phyloP scores from a whole-genome alignment of 345 rosid species.

The Brassica carinata region DNA sequence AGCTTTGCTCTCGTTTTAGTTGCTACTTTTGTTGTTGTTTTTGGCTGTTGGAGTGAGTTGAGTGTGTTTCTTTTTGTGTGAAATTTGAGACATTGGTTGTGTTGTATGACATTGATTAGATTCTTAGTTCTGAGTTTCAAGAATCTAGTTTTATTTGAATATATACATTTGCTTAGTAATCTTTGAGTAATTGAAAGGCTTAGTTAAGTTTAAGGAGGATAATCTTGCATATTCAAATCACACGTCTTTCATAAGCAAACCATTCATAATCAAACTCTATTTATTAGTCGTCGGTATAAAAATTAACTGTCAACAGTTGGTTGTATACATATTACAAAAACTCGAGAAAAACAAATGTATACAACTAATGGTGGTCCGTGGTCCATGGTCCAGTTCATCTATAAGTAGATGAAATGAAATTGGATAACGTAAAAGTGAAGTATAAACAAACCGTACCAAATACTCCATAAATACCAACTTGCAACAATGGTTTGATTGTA shows the following conservation, averaged over 20 bases:
- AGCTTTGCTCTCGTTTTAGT: slow-evolving; percentile 10
- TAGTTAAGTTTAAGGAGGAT: neutral
- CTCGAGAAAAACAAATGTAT: neutral
- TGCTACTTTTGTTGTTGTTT: slow-evolving; percentile 1
- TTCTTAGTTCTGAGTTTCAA: neutral
- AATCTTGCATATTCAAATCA: neutral
- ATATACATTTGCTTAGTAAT: neutral
- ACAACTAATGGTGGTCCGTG: slow-evolving; percentile 14
- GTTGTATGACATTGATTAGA: slow-evolving; percentile 26
- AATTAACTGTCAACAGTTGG: neutral
- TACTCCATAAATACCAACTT: slow-evolving; percentile 37
- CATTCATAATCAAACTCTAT: slow-evolving; percentile 7
- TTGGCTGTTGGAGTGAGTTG: slow-evolving; percentile 9
- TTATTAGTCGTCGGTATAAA: neutral
- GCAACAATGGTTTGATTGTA: neutral
- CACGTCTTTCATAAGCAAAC: neutral
- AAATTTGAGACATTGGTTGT: slow-evolving; percentile 19
- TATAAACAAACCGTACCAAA: slow-evolving; percentile 28
- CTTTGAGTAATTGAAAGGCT: neutral
- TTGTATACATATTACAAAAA: neutral
- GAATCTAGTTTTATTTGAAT: neutral
- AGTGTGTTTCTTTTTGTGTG: neutral
- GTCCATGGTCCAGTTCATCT: slow-evolving; percentile 34
- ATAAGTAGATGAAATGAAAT: slow-evolving; percentile 23
- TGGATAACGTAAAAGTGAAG: slow-evolving; percentile 37